Percentiles rank a stretch among this genome's conserved stretches.
phyloP scores from a whole-genome alignment of 176 grass and related monocot species.

The Elymus sibiricus region DNA sequence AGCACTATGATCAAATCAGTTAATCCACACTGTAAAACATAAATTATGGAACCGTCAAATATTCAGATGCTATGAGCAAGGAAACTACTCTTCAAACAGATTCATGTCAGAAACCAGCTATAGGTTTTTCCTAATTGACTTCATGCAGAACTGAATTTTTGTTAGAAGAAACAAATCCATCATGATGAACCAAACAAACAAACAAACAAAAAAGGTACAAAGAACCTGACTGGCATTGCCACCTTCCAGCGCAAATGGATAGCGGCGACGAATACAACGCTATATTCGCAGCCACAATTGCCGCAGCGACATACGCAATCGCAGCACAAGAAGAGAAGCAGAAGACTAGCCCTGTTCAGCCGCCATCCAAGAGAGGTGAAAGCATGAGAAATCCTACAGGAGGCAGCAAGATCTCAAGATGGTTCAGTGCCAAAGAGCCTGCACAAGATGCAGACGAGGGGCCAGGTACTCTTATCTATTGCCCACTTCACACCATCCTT shows the following conservation, averaged over 20 bases:
- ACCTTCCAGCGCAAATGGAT: conserved; percentile 42
- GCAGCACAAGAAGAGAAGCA: conserved; percentile 48
- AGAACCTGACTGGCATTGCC: conserved; percentile 7
- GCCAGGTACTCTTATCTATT: conserved; percentile 41
- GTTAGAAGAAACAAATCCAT: conserved; percentile 6
- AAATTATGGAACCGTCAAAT: background rate
- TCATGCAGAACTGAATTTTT: background rate
- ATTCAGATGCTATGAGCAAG: background rate
- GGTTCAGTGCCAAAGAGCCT: conserved; percentile 57
- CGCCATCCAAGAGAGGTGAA: conserved; percentile 25
- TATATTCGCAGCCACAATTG: conserved; percentile 52
- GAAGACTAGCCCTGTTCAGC: conserved; percentile 6
- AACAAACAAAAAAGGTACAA: background rate
- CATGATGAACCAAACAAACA: background rate
- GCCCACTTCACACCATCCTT: background rate
- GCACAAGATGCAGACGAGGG: conserved; percentile 42
- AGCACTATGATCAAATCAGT: background rate
- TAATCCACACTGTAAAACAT: background rate
- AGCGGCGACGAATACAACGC: conserved; percentile 24
- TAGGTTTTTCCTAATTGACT: background rate
- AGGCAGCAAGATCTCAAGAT: conserved; percentile 59
- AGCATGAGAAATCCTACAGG: conserved; percentile 48
- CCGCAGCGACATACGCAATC: conserved; percentile 67
- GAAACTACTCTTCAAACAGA: background rate
- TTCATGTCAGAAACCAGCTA: background rate